phyloP scores from a whole-genome alignment of 2,329 filamentous ascomycete genomes.

The Talaromyces sp. region DNA sequence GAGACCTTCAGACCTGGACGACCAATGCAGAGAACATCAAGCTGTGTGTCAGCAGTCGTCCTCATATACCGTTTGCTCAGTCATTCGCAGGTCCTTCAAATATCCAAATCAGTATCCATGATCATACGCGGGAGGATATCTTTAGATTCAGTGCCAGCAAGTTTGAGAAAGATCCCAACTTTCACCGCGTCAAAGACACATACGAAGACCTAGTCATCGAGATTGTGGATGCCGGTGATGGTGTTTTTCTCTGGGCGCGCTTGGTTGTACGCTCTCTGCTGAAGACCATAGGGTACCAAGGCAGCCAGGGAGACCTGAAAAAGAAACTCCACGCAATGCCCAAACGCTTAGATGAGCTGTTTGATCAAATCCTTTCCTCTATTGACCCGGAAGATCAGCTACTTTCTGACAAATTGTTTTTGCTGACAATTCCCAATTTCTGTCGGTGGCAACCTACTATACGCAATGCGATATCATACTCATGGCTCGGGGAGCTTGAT shows the following conservation, averaged over 20 bases:
- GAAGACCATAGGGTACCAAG: slow-evolving; percentile 15
- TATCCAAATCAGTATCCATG: background rate
- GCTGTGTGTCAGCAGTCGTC: background rate
- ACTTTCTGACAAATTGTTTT: slow-evolving; percentile 11
- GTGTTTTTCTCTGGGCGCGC: slow-evolving; percentile 30
- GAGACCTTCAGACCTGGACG: slow-evolving; percentile 8
- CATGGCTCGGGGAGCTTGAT: background rate
- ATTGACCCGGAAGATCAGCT: slow-evolving; percentile 13
- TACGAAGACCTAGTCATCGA: slow-evolving; percentile 5
- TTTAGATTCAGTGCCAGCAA: background rate
- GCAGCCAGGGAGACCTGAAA: slow-evolving; percentile 13
- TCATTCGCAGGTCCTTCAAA: background rate
- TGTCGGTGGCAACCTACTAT: background rate
- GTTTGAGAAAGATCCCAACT: slow-evolving; percentile 11
- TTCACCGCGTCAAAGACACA: slow-evolving; percentile 1
- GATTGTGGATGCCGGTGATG: slow-evolving; percentile 9
- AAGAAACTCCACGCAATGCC: slow-evolving; percentile 18
- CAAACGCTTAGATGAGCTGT: slow-evolving; percentile 21
- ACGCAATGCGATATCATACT: background rate
- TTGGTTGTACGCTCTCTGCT: slow-evolving; percentile 26
- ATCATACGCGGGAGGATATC: background rate
- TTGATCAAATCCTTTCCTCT: slow-evolving; percentile 19
- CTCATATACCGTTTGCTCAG: background rate
- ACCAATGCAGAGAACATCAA: background rate
- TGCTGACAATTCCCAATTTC: background rate